These are phyloP conservation scores for Blastomyces gilchristii DNA, from an alignment of 2,329 filamentous ascomycete species.

Conservation along the genomic window DNA sequence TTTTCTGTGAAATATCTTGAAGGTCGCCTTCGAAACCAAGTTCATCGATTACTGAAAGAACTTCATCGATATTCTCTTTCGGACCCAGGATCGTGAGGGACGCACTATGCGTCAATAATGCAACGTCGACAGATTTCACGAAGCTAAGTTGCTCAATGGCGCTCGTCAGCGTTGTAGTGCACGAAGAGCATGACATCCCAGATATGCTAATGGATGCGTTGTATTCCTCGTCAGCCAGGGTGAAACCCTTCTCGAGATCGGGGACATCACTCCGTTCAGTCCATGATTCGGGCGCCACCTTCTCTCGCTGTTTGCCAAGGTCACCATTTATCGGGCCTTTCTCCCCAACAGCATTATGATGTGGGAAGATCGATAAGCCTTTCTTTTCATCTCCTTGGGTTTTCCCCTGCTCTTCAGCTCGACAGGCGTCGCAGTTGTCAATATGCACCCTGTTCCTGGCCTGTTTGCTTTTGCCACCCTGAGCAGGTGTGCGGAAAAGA, in stretches of 20 bases:
- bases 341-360: not conserved
- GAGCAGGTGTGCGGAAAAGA: conserved; percentile 18
- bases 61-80: conserved; percentile 36
- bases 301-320: not conserved
- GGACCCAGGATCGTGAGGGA: conserved; percentile 46
- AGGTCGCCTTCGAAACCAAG: conserved; percentile 40
- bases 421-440: conserved; percentile 43
- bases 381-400: not conserved
- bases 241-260: conserved; percentile 11
- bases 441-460: conserved; percentile 32
- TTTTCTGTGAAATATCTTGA: conserved; percentile 24
- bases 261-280: not conserved
- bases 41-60: conserved; percentile 42
- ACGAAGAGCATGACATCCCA: conserved; percentile 66
- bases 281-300: not conserved
- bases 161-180: conserved; percentile 52
- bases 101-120: conserved; percentile 58
- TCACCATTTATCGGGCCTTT: not conserved
- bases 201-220: conserved; percentile 42
- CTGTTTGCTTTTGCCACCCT: conserved; percentile 14
- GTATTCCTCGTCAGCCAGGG: conserved; percentile 15
- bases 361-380: not conserved
- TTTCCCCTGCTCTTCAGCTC: conserved; percentile 26
- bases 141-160: conserved; percentile 49
- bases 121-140: conserved; percentile 51